Evolutionary conservation across 192 early-diverging fungal genomes (phyloP), one percentile per base, ranked within the genome.

Genomic region (Entomortierella parvispora): DNA sequence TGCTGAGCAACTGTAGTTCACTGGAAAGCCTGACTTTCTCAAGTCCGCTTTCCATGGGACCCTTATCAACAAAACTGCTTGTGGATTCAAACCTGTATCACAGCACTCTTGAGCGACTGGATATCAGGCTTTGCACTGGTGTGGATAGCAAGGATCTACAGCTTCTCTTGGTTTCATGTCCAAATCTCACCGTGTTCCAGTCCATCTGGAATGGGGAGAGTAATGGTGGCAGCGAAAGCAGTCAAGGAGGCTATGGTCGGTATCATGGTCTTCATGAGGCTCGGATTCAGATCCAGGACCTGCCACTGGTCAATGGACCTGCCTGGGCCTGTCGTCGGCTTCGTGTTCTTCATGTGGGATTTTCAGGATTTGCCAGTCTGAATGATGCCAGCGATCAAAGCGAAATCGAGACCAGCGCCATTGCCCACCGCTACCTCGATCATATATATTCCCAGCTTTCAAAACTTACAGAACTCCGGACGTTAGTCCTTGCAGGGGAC

Each of bases 361-460:
- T 74, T 25, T 54, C 55, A 15, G 71, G 71, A 56, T 9, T 55
- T 1, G 5, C 12, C 37, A 40, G 37, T 40, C 37, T 12, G 37
- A 5, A 40, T 9, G 37, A 40, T 12, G 12, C 7, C 37, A 12
- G 37, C 37, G 12, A 40, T 40, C 7, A 40, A 5, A 40, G 37
- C 37, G 12, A 40, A 40, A 40, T 40, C 5, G 1, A 29, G 17
- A 50, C 58, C 0, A n/a, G 25, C 14, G 51, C 18, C 2, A 7
- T 18, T 46, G 60, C 29, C 32, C 28, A 65, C 11, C 58, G 45
- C 17, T 62, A 50, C 54, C 46, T 49, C 3, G 33, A 56, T 18
- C 29, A 61, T 5, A 67, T 75, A n/a, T 75, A 62, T 37, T 22
- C 33, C 14, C 71, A 67, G n/a, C 58, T 75, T 5, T 40, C 64